Base-by-base conservation (phyloP, 2,329 filamentous ascomycete genomes). In the Phoma sp. region DNA sequence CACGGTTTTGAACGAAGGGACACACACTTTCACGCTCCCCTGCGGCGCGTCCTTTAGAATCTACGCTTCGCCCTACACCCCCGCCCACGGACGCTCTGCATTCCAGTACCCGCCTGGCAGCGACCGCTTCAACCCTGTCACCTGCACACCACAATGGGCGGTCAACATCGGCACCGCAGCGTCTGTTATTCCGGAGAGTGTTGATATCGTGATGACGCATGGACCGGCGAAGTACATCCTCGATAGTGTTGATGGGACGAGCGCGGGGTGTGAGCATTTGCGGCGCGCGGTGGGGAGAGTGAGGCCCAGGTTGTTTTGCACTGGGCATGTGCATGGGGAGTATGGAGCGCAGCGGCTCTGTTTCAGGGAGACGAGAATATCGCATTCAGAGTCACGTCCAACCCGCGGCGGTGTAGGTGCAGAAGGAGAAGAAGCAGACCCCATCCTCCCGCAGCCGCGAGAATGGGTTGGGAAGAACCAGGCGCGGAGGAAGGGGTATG, bases 321-420 rank as follows among this genome's bases (percentile, higher is more conserved):
- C 87, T 64, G 85, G 85, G 0, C 85, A 88, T 72, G 86, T 87
- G n/a, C 84, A 87, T 64, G 82, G 84, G 63, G 82, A 75, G 0
- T 76, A 71, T 70, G 73, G 73, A 15, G 73, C 70, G 9, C 65
- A 71, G 58, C 10, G 29, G 29, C 12, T 31, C 15, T 31, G 4
- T 31, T 15, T 13, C 15, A 6, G 3, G 22, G 22, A 6, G 22
- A n/a, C n/a, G n/a, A n/a, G n/a, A n/a, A n/a, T n/a, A n/a, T n/a
- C n/a, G n/a, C n/a, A n/a, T n/a, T n/a, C n/a, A n/a, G n/a, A n/a
- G n/a, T n/a, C n/a, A n/a, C n/a, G 22, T 6, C 6, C 6, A 6
- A 24, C 3, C 22, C 22, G 22, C 22, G 22, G 22, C 22, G 22
- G 22, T 24, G 22, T 6, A 12, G 29, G 15, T 13, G 29, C 10